phyloP scores from a whole-genome alignment of 169 alveolate species.

The Eimeria mitis region DNA sequence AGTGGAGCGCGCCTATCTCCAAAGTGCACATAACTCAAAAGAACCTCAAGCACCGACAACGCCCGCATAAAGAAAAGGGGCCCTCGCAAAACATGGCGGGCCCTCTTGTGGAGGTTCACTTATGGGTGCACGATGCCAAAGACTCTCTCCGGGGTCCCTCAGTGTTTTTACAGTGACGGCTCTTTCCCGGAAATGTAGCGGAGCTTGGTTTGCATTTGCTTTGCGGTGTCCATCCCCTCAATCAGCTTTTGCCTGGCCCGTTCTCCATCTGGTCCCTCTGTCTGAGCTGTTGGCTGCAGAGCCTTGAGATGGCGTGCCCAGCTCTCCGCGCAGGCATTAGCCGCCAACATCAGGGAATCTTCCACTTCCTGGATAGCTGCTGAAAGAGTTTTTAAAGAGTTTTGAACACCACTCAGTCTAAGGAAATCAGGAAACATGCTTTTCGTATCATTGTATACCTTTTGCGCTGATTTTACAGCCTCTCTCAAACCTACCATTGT shows the following conservation, averaged over 20 bases:
- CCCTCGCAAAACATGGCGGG: not conserved
- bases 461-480: not conserved
- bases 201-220: not conserved
- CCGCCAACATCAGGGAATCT: not conserved
- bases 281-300: not conserved
- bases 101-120: not conserved
- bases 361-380: not conserved
- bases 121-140: not conserved
- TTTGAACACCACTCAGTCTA: not conserved
- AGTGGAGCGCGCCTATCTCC: not conserved
- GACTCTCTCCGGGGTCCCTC: not conserved
- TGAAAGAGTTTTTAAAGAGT: not conserved
- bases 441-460: not conserved
- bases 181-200: not conserved
- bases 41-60: not conserved
- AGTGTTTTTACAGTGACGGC: not conserved
- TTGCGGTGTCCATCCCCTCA: not conserved
- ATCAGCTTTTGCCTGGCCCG: not conserved
- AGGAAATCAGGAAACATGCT: not conserved
- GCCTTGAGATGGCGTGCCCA: not conserved
- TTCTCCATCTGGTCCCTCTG: not conserved
- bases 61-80: not conserved
- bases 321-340: not conserved
- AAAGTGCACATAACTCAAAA: not conserved
- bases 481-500: not conserved